Conservation (phyloP, 257 asterid genomes). For the Cynanchum wilfordii region DNA sequence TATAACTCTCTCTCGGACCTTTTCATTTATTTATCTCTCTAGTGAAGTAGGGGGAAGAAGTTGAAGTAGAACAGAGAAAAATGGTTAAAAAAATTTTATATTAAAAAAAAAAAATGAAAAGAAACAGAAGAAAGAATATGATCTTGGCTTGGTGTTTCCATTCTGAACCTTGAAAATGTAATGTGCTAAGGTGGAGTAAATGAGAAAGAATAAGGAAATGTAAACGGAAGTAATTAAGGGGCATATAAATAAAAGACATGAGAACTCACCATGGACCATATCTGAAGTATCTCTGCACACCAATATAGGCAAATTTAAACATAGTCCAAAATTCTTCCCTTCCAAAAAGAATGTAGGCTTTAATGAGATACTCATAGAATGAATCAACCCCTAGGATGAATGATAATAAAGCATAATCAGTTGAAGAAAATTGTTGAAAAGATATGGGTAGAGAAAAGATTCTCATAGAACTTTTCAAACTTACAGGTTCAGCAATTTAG, state of each 20-base stretch:
- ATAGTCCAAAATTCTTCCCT: constrained; percentile 91
- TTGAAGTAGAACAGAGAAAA: neutral
- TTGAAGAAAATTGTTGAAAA: constrained; percentile 1
- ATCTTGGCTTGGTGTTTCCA: neutral
- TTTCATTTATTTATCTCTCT: neutral
- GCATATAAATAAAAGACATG: constrained; percentile 4
- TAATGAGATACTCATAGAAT: constrained; percentile 83
- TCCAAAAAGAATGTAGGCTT: constrained; percentile 92
- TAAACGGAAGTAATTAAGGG: neutral
- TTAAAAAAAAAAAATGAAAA: neutral
- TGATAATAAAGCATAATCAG: constrained; percentile 10
- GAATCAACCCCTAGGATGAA: constrained; percentile 80
- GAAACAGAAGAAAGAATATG: neutral
- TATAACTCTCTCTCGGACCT: neutral
- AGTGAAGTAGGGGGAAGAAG: neutral
- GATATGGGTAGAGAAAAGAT: neutral
- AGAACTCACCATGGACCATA: constrained; percentile 80
- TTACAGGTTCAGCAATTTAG: neutral
- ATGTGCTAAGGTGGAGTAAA: neutral
- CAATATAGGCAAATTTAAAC: constrained; percentile 90
- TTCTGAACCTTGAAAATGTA: neutral
- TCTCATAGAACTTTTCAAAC: neutral
- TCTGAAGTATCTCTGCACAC: constrained; percentile 82
- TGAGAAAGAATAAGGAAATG: neutral
- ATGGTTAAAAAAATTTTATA: neutral